These are phyloP conservation scores for Plasmopara halstedii DNA, from an alignment of 352 stramenopile genomes.

Conservation along the genomic window DNA sequence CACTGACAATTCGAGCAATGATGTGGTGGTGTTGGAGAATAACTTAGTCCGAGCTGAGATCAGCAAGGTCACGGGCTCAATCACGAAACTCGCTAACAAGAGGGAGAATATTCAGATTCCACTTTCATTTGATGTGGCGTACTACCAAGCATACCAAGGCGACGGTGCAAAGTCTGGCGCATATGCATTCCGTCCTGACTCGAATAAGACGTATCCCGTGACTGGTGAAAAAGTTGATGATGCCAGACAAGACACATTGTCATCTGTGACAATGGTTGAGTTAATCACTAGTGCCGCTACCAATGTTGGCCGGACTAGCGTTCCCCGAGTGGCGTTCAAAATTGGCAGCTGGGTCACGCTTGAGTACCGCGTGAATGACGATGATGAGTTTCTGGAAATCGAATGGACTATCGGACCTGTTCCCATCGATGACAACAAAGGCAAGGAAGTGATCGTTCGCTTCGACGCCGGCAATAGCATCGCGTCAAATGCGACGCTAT, in stretches of 20 bases:
- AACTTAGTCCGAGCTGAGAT: conserved; percentile 47
- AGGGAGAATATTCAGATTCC: conserved; percentile 53
- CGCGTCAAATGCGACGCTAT: conserved; percentile 51
- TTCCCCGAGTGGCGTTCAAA: conserved; percentile 59
- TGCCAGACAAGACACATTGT: conserved; percentile 1
- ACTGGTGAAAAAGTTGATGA: conserved; percentile 8
- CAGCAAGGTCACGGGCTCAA: conserved; percentile 37
- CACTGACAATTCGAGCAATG: neutral
- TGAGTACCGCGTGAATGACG: conserved; percentile 83
- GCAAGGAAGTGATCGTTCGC: conserved; percentile 95
- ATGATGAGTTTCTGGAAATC: conserved; percentile 87
- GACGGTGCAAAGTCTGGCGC: conserved; percentile 87
- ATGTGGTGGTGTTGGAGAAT: conserved; percentile 56
- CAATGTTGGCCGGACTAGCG: conserved; percentile 3
- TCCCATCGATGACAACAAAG: conserved; percentile 68
- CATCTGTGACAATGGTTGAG: conserved; percentile 35
- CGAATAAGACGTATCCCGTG: conserved; percentile 48
- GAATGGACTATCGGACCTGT: conserved; percentile 89
- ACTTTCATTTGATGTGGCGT: conserved; percentile 38
- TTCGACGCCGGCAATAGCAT: conserved; percentile 68
- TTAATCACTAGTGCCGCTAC: conserved; percentile 26
- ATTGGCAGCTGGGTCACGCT: conserved; percentile 88
- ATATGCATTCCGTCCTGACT: conserved; percentile 94
- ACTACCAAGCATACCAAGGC: conserved; percentile 60
- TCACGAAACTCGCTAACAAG: conserved; percentile 68